Evolutionary conservation across 495 filamentous ascomycete genomes (phyloP).

Genomic region (Pseudomonodictys pantanalensis): DNA sequence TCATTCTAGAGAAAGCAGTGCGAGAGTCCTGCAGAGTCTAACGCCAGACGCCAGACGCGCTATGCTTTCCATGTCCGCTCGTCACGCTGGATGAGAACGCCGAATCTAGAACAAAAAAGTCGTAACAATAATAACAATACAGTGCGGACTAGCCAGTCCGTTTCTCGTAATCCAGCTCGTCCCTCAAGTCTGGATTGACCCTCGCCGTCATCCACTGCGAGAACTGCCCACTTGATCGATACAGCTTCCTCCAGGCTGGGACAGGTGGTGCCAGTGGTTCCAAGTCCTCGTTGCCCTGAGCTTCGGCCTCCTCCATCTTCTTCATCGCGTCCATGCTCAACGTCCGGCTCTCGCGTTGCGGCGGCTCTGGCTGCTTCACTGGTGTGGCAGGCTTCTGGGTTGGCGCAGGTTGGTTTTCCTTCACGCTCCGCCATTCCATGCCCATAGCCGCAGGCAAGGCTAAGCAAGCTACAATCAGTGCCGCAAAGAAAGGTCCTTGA

Average conservation of each 20-base stretch:
- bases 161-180: too few relatives aligned
- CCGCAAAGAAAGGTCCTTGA: slow-evolving; percentile 19
- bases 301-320: neutral
- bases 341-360: neutral
- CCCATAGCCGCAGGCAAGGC: slow-evolving; percentile 10
- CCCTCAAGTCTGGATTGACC: slow-evolving; percentile 1
- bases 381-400: neutral
- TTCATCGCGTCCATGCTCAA: neutral
- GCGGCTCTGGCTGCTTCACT: neutral
- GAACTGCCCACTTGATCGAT: neutral
- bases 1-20: too few relatives aligned
- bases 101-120: too few relatives aligned
- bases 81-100: too few relatives aligned
- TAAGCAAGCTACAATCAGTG: slow-evolving; percentile 22
- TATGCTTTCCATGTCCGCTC: too few relatives aligned
- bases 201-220: neutral
- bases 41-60: too few relatives aligned
- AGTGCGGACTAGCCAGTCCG: too few relatives aligned
- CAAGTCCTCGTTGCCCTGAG: neutral
- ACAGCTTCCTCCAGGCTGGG: neutral
- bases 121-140: too few relatives aligned
- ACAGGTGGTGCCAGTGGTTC: neutral
- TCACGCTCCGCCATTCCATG: slow-evolving; percentile 30
- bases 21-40: too few relatives aligned
- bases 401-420: neutral